Evolutionary conservation across 371 early-diverging fungal genomes (phyloP).

Genomic region (Umbelopsis sp.): DNA sequence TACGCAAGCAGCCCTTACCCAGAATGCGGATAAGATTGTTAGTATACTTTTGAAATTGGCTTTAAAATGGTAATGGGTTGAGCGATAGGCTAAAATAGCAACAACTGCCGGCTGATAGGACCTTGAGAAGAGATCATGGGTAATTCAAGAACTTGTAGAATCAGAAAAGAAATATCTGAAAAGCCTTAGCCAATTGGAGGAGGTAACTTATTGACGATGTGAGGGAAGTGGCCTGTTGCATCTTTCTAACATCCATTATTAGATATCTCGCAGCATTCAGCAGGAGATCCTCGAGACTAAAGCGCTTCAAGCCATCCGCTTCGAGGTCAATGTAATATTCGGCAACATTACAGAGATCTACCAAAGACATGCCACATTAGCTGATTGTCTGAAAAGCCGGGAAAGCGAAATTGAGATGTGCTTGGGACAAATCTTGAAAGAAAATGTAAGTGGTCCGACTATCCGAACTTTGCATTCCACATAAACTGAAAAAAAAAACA

Average conservation of each 20-base stretch:
- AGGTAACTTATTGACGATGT: not conserved
- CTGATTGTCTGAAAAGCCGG: not conserved
- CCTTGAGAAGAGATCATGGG: slow-evolving; percentile 1
- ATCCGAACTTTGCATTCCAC: not conserved
- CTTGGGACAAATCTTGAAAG: not conserved
- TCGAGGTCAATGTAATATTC: not conserved
- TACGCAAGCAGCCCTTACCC: no score
- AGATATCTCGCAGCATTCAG: not conserved
- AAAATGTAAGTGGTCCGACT: not conserved
- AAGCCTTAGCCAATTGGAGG: not conserved
- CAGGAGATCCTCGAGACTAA: not conserved
- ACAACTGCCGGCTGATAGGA: not conserved
- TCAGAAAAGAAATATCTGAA: slow-evolving; percentile 4
- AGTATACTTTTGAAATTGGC: not conserved
- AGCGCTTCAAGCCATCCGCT: not conserved
- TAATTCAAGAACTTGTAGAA: not conserved
- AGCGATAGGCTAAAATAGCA: no score
- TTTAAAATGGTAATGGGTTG: no score
- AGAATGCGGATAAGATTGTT: not conserved
- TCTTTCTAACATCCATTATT: not conserved
- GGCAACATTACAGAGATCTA: not conserved
- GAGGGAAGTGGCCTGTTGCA: not conserved
- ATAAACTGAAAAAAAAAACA: not conserved
- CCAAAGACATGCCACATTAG: not conserved
- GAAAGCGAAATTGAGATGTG: not conserved